Evolutionary conservation across 768 basidiomycete species (phyloP).

Genomic region (Suillus clintonianus): DNA sequence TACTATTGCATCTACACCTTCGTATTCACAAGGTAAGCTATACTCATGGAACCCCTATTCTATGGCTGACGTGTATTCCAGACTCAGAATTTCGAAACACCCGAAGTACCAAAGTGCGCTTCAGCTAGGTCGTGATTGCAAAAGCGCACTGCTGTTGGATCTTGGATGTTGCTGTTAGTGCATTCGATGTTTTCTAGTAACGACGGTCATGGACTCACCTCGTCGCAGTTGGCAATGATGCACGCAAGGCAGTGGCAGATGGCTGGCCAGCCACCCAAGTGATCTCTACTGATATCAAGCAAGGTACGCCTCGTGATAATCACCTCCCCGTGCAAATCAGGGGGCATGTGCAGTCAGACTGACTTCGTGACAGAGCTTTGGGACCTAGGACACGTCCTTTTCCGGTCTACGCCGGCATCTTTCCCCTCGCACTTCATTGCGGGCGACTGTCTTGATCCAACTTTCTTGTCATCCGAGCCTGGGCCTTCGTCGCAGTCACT

Average conservation of each 20-base stretch:
- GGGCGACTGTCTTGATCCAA: conserved; percentile 54
- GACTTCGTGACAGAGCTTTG: conserved; percentile 48
- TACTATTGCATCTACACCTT: conserved; percentile 24
- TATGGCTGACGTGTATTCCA: conserved; percentile 2
- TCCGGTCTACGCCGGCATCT: conserved; percentile 48
- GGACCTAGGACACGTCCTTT: conserved; percentile 63
- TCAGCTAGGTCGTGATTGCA: conserved; percentile 36
- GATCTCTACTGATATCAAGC: conserved; percentile 39
- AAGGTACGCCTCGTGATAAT: conserved; percentile 26
- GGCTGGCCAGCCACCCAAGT: conserved; percentile 41
- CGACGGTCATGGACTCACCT: neutral
- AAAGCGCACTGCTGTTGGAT: conserved; percentile 45
- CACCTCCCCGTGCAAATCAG: neutral
- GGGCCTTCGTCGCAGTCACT: conserved; percentile 12
- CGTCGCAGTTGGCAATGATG: conserved; percentile 42
- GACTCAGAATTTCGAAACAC: conserved; percentile 19
- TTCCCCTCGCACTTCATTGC: conserved; percentile 58
- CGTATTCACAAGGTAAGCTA: conserved; percentile 15
- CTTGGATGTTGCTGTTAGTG: conserved; percentile 46
- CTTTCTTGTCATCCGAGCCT: conserved; percentile 37
- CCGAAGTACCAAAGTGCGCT: conserved; percentile 29
- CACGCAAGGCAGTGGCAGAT: conserved; percentile 39
- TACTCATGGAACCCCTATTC: neutral
- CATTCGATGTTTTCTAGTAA: neutral
- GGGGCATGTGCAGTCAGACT: neutral